phyloP scores from a whole-genome alignment of 2,329 filamentous ascomycete genomes.

The Lachnum nothofagi region DNA sequence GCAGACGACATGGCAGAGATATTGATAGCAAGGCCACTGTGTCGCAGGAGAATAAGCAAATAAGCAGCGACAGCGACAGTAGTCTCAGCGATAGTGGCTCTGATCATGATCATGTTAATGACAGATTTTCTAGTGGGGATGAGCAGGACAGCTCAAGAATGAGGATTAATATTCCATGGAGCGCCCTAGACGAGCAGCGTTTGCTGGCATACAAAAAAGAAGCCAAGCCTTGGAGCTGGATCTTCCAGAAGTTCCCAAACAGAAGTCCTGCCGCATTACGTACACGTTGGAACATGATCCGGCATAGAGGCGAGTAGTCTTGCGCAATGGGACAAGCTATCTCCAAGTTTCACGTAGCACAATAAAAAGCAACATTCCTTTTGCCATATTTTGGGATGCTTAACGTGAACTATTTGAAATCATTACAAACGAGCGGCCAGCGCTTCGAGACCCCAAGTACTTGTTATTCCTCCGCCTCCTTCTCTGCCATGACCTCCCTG shows the following conservation, averaged over 20 bases:
- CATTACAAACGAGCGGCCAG: no score
- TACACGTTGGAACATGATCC: slow-evolving; percentile 12
- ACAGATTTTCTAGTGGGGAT: slow-evolving; percentile 1
- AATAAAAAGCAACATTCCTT: no score
- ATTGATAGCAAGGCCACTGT: neutral
- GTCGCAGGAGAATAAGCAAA: no score
- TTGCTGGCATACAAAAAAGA: slow-evolving; percentile 17
- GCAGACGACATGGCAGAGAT: slow-evolving; percentile 1
- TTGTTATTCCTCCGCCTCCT: no score
- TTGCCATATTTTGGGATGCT: no score
- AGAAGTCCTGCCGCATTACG: slow-evolving; percentile 10
- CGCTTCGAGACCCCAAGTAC: no score
- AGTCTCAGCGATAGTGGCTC: slow-evolving; percentile 1
- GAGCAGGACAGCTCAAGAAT: no score
- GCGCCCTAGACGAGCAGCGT: slow-evolving; percentile 14
- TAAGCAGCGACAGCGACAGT: neutral
- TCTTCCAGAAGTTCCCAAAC: slow-evolving; percentile 12
- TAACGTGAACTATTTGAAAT: no score
- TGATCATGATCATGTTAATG: neutral
- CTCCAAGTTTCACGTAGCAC: no score
- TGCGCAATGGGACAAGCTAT: no score
- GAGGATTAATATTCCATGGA: no score
- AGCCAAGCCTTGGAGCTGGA: slow-evolving; percentile 16
- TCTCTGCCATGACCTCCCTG: no score
- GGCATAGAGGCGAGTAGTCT: slow-evolving; percentile 4